These are phyloP conservation scores for Cryptosporidium bovis DNA, from an alignment of 169 alveolate genomes.

Conservation along the genomic window DNA sequence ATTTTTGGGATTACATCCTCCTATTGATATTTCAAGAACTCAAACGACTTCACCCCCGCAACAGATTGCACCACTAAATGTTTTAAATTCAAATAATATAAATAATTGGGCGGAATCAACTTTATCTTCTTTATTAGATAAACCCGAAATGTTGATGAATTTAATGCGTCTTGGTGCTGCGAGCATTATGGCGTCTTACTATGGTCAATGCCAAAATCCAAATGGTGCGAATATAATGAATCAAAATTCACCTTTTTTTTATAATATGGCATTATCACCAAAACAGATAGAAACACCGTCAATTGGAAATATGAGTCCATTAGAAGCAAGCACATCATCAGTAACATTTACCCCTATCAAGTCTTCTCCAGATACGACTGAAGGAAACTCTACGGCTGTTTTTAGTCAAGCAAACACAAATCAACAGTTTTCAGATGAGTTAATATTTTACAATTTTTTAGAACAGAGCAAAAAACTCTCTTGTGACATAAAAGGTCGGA, in stretches of 20 bases:
- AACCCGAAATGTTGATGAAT: constrained; percentile 64
- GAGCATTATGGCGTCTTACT: constrained; percentile 65
- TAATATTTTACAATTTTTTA: constrained; percentile 50
- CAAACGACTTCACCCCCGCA: constrained; percentile 23
- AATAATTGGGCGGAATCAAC: constrained; percentile 68
- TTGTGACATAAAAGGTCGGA: constrained; percentile 41
- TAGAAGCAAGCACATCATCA: constrained; percentile 24
- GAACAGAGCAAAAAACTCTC: constrained; percentile 67
- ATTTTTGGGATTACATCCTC: constrained; percentile 40
- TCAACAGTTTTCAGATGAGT: constrained; percentile 61
- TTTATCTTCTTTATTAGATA: constrained; percentile 55
- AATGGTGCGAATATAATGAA: constrained; percentile 7
- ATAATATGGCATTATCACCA: constrained; percentile 56
- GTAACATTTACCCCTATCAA: constrained; percentile 57
- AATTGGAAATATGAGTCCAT: too few species aligned
- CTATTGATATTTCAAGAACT: constrained; percentile 20
- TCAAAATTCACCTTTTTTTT: constrained; percentile 16
- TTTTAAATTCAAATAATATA: constrained; percentile 16
- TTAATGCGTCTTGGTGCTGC: constrained; percentile 73
- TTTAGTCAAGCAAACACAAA: constrained; percentile 18
- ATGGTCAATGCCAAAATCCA: constrained; percentile 53
- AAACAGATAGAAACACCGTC: constrained; percentile 45
- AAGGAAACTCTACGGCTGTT: constrained; percentile 14
- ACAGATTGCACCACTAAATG: constrained; percentile 40
- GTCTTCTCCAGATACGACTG: constrained; percentile 43